Base-by-base conservation (phyloP, 495 filamentous ascomycete genomes). In the Lasiosphaeria ovina region DNA sequence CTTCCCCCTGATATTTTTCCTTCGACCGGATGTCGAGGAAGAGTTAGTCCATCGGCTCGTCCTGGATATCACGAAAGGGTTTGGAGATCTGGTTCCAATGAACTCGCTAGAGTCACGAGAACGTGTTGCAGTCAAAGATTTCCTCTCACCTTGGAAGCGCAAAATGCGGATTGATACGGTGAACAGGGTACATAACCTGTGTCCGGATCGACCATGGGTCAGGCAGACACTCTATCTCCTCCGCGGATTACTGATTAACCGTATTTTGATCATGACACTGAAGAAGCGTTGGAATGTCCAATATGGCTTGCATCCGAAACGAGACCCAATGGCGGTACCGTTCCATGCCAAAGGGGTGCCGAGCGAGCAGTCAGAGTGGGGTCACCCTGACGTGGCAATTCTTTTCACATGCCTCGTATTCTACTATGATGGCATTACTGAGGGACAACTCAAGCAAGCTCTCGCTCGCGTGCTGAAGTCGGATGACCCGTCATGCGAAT, bases 311-410 rank as follows among this genome's bases (percentile, higher is more conserved):
- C 69, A 76, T 40, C 75, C 72, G 16, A 47, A 47, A 12, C 63
- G 75, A 11, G 58, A 74, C 49, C 72, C 75, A 12, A 72, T 78
- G 32, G 72, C 72, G 33, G 75, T 77, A 8, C 74, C 75, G 12
- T 63, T 55, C n/a, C 31, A 56, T 35, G 52, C 59, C 36, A 61
- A 61, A 42, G 59, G 59, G n/a, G 59, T 61, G 9, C 51, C 59
- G 17, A 57, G 45, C n/a, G 59, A 55, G 16, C 42, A 61, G 42
- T 75, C 80, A 6, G 81, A 84, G 61, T 84, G 70, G 61, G 80
- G 82, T 16, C 81, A 85, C 61, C 81, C 82, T 4, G 81, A 85
- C 64, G 81, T 83, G 5, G 74, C 80, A 8, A 84, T 84, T 24
- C 36, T 83, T 0, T 78, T 83, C 24, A 84, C 81, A 0, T 82